These are phyloP conservation scores for Exophiala xenobiotica DNA, from an alignment of 2,329 filamentous ascomycete genomes.

Conservation along the genomic window DNA sequence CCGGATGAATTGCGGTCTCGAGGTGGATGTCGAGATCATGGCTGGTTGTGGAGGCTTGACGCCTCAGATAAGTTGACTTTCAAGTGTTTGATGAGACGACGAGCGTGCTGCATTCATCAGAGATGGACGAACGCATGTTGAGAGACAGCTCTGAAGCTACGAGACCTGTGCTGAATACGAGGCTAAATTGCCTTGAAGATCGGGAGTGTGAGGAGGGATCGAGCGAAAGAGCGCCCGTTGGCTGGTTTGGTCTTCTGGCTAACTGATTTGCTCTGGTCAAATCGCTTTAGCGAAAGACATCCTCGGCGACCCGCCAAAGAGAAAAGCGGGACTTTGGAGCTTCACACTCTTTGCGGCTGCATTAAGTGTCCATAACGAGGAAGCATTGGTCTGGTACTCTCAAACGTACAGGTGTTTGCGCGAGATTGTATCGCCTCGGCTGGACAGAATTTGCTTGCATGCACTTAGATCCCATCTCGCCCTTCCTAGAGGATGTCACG, in stretches of 20 bases:
- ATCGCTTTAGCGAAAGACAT: no score
- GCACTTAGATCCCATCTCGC: no score
- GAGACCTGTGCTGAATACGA: background rate
- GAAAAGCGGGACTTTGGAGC: no score
- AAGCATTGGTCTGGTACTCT: no score
- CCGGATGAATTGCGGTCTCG: slow-evolving; percentile 22
- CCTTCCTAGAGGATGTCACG: no score
- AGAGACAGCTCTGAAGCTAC: background rate
- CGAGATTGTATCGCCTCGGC: no score
- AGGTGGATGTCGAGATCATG: slow-evolving; percentile 10
- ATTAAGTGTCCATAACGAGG: no score
- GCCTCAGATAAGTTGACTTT: background rate
- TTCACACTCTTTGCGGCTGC: no score
- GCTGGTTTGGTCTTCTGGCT: background rate
- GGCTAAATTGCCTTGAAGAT: background rate
- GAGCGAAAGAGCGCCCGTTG: background rate
- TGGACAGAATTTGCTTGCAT: no score
- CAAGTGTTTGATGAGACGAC: background rate
- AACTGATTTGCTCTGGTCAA: no score
- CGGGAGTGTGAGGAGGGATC: background rate
- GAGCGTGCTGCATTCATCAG: background rate
- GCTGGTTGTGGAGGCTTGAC: background rate
- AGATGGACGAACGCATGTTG: background rate
- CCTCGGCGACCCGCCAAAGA: no score
- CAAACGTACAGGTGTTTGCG: no score